Conservation (phyloP, 352 stramenopile genomes). For the Phytophthora brassicae region DNA sequence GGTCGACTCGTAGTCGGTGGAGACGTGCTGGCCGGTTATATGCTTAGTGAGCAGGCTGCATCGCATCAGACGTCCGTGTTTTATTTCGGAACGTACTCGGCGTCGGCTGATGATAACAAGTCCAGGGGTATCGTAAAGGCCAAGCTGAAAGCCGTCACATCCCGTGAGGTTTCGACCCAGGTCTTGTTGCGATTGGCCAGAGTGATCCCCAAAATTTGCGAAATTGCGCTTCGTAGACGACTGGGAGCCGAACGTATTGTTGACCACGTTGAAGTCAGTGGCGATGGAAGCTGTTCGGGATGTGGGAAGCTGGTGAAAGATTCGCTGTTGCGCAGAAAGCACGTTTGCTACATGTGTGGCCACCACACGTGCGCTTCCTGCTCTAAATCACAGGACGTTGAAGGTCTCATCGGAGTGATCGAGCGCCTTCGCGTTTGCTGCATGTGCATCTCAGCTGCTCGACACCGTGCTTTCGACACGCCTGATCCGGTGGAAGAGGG, state of each 20-base stretch:
- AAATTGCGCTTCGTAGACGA: conserved; percentile 34
- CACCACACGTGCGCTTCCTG: conserved; percentile 40
- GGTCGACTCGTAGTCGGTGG: conserved; percentile 30
- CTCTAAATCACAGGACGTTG: conserved; percentile 40
- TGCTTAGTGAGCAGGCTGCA: conserved; percentile 24
- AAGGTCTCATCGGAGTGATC: conserved; percentile 42
- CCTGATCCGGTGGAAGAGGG: conserved; percentile 15
- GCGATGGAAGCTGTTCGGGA: conserved; percentile 30
- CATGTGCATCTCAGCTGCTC: conserved; percentile 37
- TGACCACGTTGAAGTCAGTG: conserved; percentile 9
- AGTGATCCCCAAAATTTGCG: conserved; percentile 34
- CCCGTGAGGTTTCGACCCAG: conserved; percentile 22
- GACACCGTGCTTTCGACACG: conserved; percentile 35
- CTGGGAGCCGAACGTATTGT: conserved; percentile 28
- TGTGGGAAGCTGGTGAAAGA: conserved; percentile 34
- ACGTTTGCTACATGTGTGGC: conserved; percentile 43
- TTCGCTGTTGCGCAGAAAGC: conserved; percentile 36
- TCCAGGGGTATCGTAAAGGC: conserved; percentile 22
- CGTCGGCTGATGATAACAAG: conserved; percentile 4
- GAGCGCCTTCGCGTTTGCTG: conserved; percentile 43
- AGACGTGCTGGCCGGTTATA: conserved; percentile 29
- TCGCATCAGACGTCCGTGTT: conserved; percentile 37
- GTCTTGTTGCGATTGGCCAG: conserved; percentile 35
- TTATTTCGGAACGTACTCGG: conserved; percentile 30
- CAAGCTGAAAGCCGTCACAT: conserved; percentile 23